phyloP scores from a whole-genome alignment of 2,329 filamentous ascomycete genomes.

The Didymellaceae sp. region DNA sequence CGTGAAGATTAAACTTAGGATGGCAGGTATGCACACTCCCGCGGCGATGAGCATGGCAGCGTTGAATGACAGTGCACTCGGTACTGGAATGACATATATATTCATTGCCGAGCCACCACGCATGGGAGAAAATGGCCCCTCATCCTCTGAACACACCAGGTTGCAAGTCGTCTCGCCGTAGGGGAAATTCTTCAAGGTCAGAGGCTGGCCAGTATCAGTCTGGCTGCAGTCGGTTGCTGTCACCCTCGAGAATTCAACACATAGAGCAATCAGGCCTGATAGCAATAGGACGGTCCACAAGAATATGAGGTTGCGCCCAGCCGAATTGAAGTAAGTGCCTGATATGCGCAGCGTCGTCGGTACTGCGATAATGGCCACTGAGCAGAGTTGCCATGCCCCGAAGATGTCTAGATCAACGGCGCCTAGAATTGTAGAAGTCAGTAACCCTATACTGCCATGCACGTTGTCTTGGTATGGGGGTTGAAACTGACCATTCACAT shows the following conservation, averaged over 20 bases:
- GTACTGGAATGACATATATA: constrained; percentile 68
- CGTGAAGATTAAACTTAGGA: constrained; percentile 67
- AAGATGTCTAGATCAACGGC: constrained; percentile 73
- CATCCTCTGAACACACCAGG: constrained; percentile 54
- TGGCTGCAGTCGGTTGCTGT: constrained; percentile 53
- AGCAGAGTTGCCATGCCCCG: constrained; percentile 71
- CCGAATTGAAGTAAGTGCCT: constrained; percentile 68
- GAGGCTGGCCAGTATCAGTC: constrained; percentile 51
- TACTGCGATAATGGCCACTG: constrained; percentile 69
- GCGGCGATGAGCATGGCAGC: constrained; percentile 67
- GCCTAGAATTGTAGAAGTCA: constrained; percentile 48
- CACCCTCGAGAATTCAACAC: constrained; percentile 69
- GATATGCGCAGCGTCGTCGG: constrained; percentile 68
- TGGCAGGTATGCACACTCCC: constrained; percentile 69
- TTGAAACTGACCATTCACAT: constrained; percentile 61
- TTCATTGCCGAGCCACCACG: constrained; percentile 63
- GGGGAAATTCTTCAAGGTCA: constrained; percentile 52
- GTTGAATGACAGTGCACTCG: constrained; percentile 62
- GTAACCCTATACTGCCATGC: constrained; percentile 1
- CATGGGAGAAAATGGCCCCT: constrained; percentile 63
- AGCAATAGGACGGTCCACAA: constrained; percentile 68
- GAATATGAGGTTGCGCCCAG: constrained; percentile 70
- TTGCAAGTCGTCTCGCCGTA: constrained; percentile 55
- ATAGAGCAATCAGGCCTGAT: constrained; percentile 65
- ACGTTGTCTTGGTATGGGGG: constrained; percentile 1